phyloP scores from a whole-genome alignment of 148 eudicot genomes.

The Beta vulgaris region DNA sequence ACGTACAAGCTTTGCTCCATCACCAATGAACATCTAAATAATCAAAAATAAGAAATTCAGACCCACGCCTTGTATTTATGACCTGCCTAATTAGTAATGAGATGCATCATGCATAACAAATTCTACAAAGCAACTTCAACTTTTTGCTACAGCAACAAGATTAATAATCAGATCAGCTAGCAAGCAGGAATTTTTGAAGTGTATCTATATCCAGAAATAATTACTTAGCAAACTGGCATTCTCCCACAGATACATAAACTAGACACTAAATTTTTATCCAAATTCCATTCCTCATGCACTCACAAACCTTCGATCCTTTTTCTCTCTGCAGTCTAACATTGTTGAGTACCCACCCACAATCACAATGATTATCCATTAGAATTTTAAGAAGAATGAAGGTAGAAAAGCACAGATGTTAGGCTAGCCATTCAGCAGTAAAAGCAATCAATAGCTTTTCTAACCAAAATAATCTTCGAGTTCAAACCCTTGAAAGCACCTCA shows the following conservation, averaged over 20 bases:
- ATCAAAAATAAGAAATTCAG: slow-evolving; percentile 3
- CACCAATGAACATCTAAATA: slow-evolving; percentile 93
- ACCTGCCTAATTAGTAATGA: background rate
- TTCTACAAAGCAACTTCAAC: background rate
- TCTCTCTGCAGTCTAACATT: too few relatives aligned
- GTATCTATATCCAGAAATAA: background rate
- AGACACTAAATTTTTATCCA: too few relatives aligned
- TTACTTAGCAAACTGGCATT: background rate
- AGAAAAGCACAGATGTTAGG: too few relatives aligned
- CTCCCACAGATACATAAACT: too few relatives aligned
- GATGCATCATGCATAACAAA: background rate
- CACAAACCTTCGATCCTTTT: too few relatives aligned
- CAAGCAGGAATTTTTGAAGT: background rate
- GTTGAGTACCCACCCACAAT: too few relatives aligned
- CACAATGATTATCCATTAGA: too few relatives aligned
- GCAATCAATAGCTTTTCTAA: background rate
- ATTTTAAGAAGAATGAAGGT: too few relatives aligned
- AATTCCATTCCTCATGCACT: too few relatives aligned
- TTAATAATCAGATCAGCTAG: background rate
- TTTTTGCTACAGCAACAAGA: background rate
- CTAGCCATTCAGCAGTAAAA: background rate
- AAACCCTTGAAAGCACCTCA: background rate
- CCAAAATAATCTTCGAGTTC: background rate
- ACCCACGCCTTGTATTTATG: background rate
- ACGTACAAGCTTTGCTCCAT: slow-evolving; percentile 97